Percentiles rank a stretch among this genome's conserved stretches.
phyloP scores from a whole-genome alignment of 2,329 filamentous ascomycete genomes.

The Talaromyces sp. region DNA sequence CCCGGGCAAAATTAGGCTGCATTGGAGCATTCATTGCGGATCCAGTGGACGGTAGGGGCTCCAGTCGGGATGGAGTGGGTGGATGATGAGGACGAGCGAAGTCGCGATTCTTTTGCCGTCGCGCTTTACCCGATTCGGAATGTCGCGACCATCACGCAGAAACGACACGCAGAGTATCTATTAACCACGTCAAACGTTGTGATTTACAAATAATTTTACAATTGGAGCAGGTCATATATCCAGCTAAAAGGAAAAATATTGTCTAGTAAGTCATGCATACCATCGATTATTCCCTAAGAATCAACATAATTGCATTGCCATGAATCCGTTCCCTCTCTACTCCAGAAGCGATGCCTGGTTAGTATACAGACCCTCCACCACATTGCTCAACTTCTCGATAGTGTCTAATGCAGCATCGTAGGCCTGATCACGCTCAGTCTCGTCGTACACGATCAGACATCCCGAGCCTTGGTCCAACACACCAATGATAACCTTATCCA shows the following conservation, averaged over 20 bases:
- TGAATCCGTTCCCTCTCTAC: slow-evolving; percentile 49
- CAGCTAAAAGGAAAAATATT: background rate
- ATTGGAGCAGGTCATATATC: too few relatives aligned
- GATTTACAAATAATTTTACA: background rate
- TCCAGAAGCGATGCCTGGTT: slow-evolving; percentile 96
- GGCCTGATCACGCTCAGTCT: slow-evolving; percentile 87
- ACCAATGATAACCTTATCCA: slow-evolving; percentile 98
- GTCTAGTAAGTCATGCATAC: background rate
- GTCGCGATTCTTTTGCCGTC: slow-evolving; percentile 41
- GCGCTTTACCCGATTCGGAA: slow-evolving; percentile 41
- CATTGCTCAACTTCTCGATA: slow-evolving; percentile 94
- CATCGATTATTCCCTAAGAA: slow-evolving; percentile 22
- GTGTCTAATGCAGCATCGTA: slow-evolving; percentile 94
- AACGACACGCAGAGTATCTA: background rate
- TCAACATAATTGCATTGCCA: slow-evolving; percentile 29
- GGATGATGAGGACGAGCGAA: slow-evolving; percentile 26
- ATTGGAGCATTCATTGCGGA: slow-evolving; percentile 43
- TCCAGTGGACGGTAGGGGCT: slow-evolving; percentile 15
- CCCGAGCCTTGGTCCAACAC: slow-evolving; percentile 97
- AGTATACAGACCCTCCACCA: slow-evolving; percentile 95
- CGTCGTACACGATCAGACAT: slow-evolving; percentile 95
- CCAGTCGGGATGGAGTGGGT: slow-evolving; percentile 20
- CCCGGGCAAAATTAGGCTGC: slow-evolving; percentile 47
- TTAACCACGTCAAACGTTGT: background rate
- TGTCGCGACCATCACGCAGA: slow-evolving; percentile 13